Percentiles rank a stretch among this genome's conserved stretches.
These are phyloP conservation scores for Myxozyma lipomycoides DNA, from an alignment of 805 yeast species.

Conservation along the genomic window DNA sequence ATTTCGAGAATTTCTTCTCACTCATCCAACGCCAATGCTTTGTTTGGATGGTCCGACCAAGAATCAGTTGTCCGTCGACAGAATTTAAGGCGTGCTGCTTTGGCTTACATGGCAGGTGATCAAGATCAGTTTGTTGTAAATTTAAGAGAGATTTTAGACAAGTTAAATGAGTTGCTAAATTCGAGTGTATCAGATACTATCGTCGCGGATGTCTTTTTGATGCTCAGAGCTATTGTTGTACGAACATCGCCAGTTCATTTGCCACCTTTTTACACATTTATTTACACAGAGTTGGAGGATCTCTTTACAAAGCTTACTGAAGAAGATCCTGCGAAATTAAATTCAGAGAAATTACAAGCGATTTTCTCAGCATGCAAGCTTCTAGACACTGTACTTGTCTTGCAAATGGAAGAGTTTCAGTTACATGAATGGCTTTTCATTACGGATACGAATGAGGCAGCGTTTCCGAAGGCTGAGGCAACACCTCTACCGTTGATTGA, in stretches of 20 bases:
- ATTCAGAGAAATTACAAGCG: conserved; percentile 34
- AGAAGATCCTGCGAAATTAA: conserved; percentile 40
- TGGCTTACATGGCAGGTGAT: conserved; percentile 59
- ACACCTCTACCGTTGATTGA: conserved; percentile 43
- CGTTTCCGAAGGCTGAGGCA: conserved; percentile 41
- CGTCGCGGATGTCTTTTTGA: conserved; percentile 47
- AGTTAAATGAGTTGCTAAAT: conserved; percentile 42
- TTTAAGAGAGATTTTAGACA: conserved; percentile 47
- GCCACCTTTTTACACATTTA: conserved; percentile 62
- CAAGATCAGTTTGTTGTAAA: conserved; percentile 51
- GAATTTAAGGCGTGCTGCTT: conserved; percentile 60
- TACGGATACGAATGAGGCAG: conserved; percentile 59
- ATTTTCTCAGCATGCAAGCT: conserved; percentile 67
- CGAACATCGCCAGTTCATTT: conserved; percentile 62
- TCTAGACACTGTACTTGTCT: conserved; percentile 64
- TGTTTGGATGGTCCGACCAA: conserved; percentile 72
- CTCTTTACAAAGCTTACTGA: conserved; percentile 43
- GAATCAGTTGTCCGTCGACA: conserved; percentile 53
- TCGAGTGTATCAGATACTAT: conserved; percentile 37
- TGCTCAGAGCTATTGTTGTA: conserved; percentile 63
- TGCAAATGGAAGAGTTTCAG: conserved; percentile 74
- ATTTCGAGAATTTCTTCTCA: conserved; percentile 44
- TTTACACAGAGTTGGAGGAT: conserved; percentile 57
- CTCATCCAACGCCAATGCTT: conserved; percentile 52
- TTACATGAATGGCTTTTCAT: conserved; percentile 82